Conservation (phyloP, 257 asterid species). For the Solanum bukasovii region DNA sequence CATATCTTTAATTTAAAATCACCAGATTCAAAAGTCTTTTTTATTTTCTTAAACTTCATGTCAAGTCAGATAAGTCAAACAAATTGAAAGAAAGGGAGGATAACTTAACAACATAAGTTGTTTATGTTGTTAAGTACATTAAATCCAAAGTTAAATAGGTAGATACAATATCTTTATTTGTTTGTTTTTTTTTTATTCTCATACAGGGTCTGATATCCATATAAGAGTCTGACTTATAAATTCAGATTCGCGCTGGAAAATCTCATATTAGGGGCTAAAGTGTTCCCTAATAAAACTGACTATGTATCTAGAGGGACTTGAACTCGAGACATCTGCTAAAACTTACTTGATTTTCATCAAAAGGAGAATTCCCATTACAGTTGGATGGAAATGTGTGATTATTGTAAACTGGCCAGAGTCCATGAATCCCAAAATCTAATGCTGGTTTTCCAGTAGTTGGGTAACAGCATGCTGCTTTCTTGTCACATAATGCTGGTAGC, state of each 20-base stretch:
- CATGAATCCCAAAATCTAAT: conserved; percentile 38
- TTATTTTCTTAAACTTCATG: not conserved
- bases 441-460: conserved; percentile 43
- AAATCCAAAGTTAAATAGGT: not conserved
- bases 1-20: not conserved
- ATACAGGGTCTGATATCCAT: too few relatives aligned
- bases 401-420: conserved; percentile 45
- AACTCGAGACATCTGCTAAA: not conserved
- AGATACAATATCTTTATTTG: not conserved
- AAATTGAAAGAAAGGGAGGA: too few relatives aligned
- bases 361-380: conserved; percentile 19
- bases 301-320: too few relatives aligned
- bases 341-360: conserved; percentile 18
- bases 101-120: too few relatives aligned
- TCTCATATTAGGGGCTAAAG: too few relatives aligned
- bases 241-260: too few relatives aligned
- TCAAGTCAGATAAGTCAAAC: not conserved
- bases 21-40: not conserved
- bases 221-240: too few relatives aligned
- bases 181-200: too few relatives aligned
- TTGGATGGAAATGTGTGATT: conserved; percentile 38
- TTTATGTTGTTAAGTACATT: too few relatives aligned
- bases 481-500: conserved; percentile 42
- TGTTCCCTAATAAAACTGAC: too few relatives aligned
- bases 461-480: conserved; percentile 32